Evolutionary conservation across 225 moss, liverwort and hornwort species (phyloP).

Genomic region (Pseudisothecium myosuroides): DNA sequence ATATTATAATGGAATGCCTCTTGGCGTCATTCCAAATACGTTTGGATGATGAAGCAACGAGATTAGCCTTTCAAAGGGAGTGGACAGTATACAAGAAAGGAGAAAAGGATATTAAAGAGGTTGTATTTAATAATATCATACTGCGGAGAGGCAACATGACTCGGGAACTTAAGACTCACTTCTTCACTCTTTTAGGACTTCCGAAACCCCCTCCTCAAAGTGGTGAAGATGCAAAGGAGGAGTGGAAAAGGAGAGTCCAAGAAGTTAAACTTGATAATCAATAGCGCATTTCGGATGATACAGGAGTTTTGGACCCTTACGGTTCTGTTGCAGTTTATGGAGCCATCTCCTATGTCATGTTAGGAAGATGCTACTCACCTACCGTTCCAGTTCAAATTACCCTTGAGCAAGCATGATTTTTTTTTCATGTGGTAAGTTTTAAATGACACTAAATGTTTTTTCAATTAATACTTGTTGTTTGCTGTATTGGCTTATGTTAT

Average conservation of each 20-base stretch:
- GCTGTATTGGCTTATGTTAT: too few relatives aligned
- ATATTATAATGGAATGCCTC: background rate
- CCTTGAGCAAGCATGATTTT: background rate
- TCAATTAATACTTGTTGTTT: too few relatives aligned
- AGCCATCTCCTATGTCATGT: background rate
- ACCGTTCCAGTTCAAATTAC: background rate
- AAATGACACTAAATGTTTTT: too few relatives aligned
- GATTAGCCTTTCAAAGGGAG: background rate
- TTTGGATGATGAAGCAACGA: background rate
- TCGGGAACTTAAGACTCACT: background rate
- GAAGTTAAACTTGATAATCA: background rate
- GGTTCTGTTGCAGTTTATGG: background rate
- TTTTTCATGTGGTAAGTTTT: background rate
- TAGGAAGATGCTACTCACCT: background rate
- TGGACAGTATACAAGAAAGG: background rate
- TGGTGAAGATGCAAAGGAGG: background rate
- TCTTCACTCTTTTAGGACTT: background rate
- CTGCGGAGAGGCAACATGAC: background rate
- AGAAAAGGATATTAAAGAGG: background rate
- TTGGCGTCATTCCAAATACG: background rate
- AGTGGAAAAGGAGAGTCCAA: background rate
- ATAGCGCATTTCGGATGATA: background rate
- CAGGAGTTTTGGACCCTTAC: background rate
- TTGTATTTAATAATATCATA: background rate
- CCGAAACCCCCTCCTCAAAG: background rate